Percentiles rank a stretch among this genome's conserved stretches.
Evolutionary conservation across 345 rosid genomes (phyloP).

Genomic region (Sisymbrium altissimum): DNA sequence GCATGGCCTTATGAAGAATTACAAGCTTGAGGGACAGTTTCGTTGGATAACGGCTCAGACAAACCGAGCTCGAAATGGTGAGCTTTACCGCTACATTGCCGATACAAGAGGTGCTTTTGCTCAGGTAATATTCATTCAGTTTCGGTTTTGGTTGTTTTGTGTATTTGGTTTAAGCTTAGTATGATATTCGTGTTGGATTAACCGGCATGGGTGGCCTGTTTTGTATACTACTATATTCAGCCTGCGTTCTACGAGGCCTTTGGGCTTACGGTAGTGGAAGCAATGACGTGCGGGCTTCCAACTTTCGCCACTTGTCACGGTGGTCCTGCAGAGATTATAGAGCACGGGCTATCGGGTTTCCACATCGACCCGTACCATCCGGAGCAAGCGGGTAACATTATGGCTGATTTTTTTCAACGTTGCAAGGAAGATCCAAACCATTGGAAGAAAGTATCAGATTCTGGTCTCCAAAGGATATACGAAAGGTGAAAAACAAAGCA

Average conservation of each 20-base stretch:
- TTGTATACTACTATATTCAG: constrained; percentile 36
- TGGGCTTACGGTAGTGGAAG: constrained; percentile 95
- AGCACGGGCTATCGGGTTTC: constrained; percentile 75
- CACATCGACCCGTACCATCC: constrained; percentile 98
- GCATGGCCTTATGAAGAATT: constrained; percentile 61
- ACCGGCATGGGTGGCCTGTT: neutral
- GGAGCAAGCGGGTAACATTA: constrained; percentile 53
- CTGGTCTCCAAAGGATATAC: constrained; percentile 75
- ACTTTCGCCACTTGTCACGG: constrained; percentile 94
- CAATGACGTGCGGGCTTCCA: constrained; percentile 98
- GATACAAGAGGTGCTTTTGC: constrained; percentile 89
- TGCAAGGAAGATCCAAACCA: constrained; percentile 70
- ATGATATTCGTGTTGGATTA: too few relatives aligned
- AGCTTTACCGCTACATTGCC: constrained; percentile 87
- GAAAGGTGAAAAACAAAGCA: constrained; percentile 47
- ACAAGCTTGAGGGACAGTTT: constrained; percentile 76
- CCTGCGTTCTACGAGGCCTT: constrained; percentile 99
- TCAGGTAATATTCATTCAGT: constrained; percentile 48
- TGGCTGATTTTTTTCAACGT: constrained; percentile 68
- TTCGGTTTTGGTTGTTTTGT: neutral
- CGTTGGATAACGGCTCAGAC: constrained; percentile 94
- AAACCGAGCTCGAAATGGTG: constrained; percentile 94
- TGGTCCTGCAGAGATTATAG: constrained; percentile 97
- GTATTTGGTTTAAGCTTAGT: neutral
- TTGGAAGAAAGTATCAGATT: constrained; percentile 79